Percentiles rank a stretch among this genome's conserved stretches.
Conservation (phyloP, 1,284 basidiomycete genomes). For the Leucoagaricus sp. region DNA sequence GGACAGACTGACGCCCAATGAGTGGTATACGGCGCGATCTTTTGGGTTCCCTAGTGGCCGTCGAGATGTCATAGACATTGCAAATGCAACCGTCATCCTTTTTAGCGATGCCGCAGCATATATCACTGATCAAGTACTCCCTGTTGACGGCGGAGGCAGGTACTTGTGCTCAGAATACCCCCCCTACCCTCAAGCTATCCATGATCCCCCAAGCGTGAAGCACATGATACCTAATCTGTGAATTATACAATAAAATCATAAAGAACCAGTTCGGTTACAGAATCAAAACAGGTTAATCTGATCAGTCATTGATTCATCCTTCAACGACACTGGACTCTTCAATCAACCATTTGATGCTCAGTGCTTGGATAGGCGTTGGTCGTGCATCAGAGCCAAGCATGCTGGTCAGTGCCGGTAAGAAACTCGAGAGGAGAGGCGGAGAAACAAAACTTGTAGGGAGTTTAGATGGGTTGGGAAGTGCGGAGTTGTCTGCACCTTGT, state of each 20-base stretch:
- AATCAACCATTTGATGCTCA: constrained; percentile 59
- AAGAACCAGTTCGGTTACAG: too few species aligned
- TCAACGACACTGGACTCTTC: constrained; percentile 4
- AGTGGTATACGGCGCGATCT: constrained; percentile 35
- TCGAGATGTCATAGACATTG: constrained; percentile 72
- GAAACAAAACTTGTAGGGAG: constrained; percentile 48
- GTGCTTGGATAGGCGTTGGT: constrained; percentile 77
- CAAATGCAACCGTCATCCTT: constrained; percentile 81
- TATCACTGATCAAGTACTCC: constrained; percentile 75
- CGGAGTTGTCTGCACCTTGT: neutral
- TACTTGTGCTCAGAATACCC: constrained; percentile 51
- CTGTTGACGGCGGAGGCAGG: constrained; percentile 68
- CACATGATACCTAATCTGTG: constrained; percentile 41
- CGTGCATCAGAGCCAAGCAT: constrained; percentile 52
- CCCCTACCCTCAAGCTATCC: constrained; percentile 67
- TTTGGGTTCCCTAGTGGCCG: constrained; percentile 49
- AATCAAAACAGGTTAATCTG: too few species aligned
- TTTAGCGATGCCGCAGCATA: constrained; percentile 87
- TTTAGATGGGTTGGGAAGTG: neutral
- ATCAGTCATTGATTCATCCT: too few species aligned
- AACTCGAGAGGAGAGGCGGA: constrained; percentile 66
- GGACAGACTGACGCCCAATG: constrained; percentile 57
- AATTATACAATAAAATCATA: too few species aligned
- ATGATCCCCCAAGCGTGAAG: constrained; percentile 54
- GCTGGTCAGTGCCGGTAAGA: constrained; percentile 56